Conservation (phyloP, 2,329 filamentous ascomycete species). For the Biscogniauxia mediterranea region DNA sequence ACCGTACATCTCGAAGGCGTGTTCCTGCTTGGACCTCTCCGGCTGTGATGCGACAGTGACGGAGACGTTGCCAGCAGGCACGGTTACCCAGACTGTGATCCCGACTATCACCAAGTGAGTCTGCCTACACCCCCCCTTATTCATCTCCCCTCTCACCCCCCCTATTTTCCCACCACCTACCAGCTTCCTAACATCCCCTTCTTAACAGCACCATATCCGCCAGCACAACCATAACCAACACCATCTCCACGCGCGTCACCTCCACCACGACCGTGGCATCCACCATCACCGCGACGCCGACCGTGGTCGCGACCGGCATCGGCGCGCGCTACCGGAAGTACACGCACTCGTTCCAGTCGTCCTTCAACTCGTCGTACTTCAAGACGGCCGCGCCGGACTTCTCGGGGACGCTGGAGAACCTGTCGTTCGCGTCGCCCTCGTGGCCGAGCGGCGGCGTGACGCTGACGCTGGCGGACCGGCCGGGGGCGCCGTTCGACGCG, state of each 20-base stretch:
- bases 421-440: not conserved
- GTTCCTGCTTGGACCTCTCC: slow-evolving; percentile 12
- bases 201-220: not conserved
- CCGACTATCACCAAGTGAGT: too few species aligned
- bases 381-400: slow-evolving; percentile 7
- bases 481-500: not conserved
- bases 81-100: too few species aligned
- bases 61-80: too few species aligned
- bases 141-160: too few species aligned
- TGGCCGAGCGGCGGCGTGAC: not conserved
- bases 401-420: slow-evolving; percentile 3
- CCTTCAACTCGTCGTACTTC: slow-evolving; percentile 12
- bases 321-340: slow-evolving; percentile 14
- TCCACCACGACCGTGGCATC: slow-evolving; percentile 3
- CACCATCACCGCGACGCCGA: slow-evolving; percentile 17
- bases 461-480: not conserved
- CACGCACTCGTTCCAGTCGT: slow-evolving; percentile 6
- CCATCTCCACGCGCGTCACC: not conserved
- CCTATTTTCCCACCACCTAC: too few species aligned
- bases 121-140: too few species aligned
- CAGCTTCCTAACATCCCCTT: too few species aligned
- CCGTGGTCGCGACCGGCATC: slow-evolving; percentile 8
- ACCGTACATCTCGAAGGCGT: slow-evolving; percentile 6
- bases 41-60: too few species aligned
- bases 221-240: slow-evolving; percentile 9